Conservation (phyloP, 2,329 filamentous ascomycete genomes). For the Beauveria pseudobassiana region DNA sequence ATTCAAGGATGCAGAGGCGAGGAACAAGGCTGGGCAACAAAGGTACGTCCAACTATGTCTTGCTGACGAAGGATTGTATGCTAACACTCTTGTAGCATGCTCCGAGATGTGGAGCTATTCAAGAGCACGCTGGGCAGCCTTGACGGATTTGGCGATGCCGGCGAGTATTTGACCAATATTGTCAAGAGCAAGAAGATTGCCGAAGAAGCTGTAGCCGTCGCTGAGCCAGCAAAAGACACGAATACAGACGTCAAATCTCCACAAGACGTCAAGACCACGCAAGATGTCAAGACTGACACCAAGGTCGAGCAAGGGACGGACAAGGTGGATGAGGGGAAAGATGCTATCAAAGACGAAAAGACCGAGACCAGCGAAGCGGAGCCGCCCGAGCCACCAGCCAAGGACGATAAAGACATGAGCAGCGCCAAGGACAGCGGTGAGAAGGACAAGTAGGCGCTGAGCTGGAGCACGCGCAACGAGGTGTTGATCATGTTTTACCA, state of each 20-base stretch:
- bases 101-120: conserved; percentile 69
- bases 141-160: conserved; percentile 69
- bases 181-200: conserved; percentile 51
- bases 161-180: conserved; percentile 59
- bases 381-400: background rate
- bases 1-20: conserved; percentile 57
- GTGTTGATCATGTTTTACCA: background rate
- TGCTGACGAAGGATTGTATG: background rate
- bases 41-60: conserved; percentile 46
- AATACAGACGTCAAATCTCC: conserved; percentile 14
- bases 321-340: conserved; percentile 7
- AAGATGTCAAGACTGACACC: conserved; percentile 10
- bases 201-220: conserved; percentile 13
- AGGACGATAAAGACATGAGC: background rate
- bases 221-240: conserved; percentile 9
- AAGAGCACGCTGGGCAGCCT: conserved; percentile 64
- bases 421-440: background rate
- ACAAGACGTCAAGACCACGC: conserved; percentile 13
- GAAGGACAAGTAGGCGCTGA: background rate
- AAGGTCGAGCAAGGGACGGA: conserved; percentile 13
- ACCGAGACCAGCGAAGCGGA: conserved; percentile 13
- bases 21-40: conserved; percentile 59
- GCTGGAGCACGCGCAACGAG: background rate
- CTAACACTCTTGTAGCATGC: conserved; percentile 48
- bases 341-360: conserved; percentile 12